A percentile compares a stretch with the other conserved stretches of the same genome.
phyloP scores from a whole-genome alignment of 23 red algal genomes.

The Gracilaria domingensis region DNA sequence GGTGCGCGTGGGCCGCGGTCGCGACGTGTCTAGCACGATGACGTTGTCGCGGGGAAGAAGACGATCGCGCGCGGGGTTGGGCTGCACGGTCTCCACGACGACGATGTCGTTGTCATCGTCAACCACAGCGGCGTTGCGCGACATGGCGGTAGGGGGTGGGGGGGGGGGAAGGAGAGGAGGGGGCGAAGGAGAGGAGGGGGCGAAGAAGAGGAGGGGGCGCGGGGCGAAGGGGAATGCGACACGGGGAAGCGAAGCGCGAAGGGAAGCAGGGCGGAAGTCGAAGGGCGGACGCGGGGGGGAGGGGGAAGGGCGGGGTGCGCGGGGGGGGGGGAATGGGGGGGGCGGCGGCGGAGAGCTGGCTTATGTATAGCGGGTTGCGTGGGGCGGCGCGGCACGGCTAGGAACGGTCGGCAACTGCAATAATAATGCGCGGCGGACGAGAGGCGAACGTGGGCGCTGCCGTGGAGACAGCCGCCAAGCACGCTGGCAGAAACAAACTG shows the following conservation, averaged over 20 bases:
- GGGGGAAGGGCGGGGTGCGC: background rate
- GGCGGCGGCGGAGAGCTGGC: background rate
- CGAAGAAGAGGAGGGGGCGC: background rate
- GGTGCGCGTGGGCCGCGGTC: background rate
- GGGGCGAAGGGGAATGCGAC: background rate
- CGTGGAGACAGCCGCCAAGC: background rate
- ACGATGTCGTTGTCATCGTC: background rate
- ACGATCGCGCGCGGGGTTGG: slow-evolving; percentile 7
- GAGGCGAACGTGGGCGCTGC: slow-evolving; percentile 7
- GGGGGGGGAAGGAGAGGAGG: background rate
- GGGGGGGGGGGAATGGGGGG: background rate
- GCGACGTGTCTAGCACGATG: slow-evolving; percentile 47
- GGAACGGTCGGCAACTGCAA: slow-evolving; percentile 6
- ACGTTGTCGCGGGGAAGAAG: slow-evolving; percentile 11
- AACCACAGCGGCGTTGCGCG: background rate
- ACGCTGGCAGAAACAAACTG: background rate
- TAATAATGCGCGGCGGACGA: background rate
- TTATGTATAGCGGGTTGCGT: background rate
- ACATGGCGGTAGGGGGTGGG: background rate
- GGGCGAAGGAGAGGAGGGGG: background rate
- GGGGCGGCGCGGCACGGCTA: background rate
- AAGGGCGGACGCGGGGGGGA: background rate
- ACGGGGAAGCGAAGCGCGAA: background rate
- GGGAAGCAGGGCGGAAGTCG: background rate
- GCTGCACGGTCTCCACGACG: background rate